Evolutionary conservation across 352 stramenopile genomes (phyloP), one percentile per base, ranked within the genome.

Genomic region (Blastocystis sp.): DNA sequence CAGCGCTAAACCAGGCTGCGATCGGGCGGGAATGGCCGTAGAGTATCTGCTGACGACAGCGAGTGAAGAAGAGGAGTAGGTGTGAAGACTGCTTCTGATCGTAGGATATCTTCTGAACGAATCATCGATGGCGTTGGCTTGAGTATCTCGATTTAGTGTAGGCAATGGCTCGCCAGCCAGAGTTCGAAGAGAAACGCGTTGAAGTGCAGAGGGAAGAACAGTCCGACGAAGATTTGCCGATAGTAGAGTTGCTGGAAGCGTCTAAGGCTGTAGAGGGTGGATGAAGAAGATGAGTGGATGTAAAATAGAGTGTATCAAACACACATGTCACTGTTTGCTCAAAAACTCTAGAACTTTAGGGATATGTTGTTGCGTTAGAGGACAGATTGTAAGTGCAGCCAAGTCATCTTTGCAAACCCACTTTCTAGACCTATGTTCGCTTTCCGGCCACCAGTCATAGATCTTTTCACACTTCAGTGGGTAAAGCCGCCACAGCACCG

Each of bases 371-470:
- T 85, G 37, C 11, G 73, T 68, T 18, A 85, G 41, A 7, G 73
- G 55, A 0, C 26, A 64, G 39, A 85, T 65, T 30, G 9, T 55
- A 5, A 85, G 20, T 18, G 6, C 9, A 8, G 65, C 56, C 7
- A 85, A 26, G 41, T 85, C 73, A 37, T 85, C 47, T n/a, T 85
- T 53, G 7, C 34, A 37, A 9, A 85, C 73, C 73, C 73, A 85
- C n/a, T 66, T 85, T 13, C 73, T 56, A 50, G 20, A 54, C 16
- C 73, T 50, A 65, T 66, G 24, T 6, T 85, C 73, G 24, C 53
- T 85, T 45, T 85, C 73, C n/a, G 73, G 73, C 73, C 73, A 85
- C 73, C 73, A 85, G 47, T 85, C 73, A 69, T 85, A 85, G 37
- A 54, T 37, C 56, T 66, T 85, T n/a, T 37, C 43, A 26, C 34